These are phyloP conservation scores for Colletotrichum navitas DNA, from an alignment of 2,329 filamentous ascomycete genomes.

Conservation along the genomic window DNA sequence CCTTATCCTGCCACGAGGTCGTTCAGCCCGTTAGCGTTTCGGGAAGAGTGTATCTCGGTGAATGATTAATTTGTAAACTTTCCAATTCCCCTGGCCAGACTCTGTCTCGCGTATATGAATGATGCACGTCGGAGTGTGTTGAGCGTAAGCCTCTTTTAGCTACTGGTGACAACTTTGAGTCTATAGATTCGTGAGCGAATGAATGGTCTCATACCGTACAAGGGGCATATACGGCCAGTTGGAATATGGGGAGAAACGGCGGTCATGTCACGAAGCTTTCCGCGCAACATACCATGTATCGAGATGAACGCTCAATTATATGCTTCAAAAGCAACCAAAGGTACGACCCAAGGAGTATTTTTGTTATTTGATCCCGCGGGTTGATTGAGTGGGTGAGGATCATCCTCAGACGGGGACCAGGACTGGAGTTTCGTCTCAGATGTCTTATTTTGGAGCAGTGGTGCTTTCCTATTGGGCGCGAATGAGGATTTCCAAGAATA, in stretches of 20 bases:
- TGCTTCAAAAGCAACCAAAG: neutral
- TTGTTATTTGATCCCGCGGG: neutral
- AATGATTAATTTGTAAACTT: neutral
- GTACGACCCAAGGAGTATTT: neutral
- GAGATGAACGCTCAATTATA: neutral
- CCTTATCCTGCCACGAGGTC: conserved; percentile 35
- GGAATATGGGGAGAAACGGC: neutral
- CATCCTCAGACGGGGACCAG: conserved; percentile 4
- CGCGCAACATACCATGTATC: too few relatives aligned
- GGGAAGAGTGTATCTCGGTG: neutral
- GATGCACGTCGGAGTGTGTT: neutral
- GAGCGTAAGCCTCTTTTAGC: neutral
- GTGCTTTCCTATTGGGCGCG: conserved; percentile 11
- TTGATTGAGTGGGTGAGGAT: neutral
- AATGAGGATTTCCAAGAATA: neutral
- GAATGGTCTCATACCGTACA: neutral
- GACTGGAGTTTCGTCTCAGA: conserved; percentile 30
- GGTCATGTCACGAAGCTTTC: too few relatives aligned
- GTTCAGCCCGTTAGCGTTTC: conserved; percentile 10
- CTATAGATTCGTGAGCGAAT: neutral
- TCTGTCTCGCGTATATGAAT: neutral
- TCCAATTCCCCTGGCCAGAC: neutral
- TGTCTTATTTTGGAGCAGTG: conserved; percentile 31
- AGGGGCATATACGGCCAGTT: too few relatives aligned
- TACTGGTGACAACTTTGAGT: neutral